Evolutionary conservation across 2,329 filamentous ascomycete species (phyloP).

Genomic region (Pseudogymnoascus sp.): DNA sequence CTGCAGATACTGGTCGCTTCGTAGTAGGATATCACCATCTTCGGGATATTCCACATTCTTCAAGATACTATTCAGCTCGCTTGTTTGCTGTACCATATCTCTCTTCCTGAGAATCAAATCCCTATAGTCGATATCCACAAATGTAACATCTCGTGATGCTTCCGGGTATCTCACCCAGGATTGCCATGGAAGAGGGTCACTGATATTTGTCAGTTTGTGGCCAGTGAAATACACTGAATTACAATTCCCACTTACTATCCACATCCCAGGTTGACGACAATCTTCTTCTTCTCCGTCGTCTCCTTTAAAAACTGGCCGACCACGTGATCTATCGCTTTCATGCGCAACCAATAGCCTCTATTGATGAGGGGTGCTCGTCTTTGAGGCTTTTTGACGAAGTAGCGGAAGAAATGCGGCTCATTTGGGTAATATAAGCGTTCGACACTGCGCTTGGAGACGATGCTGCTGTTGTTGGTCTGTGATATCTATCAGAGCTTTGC

Average conservation of each 20-base stretch:
- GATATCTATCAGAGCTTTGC: background rate
- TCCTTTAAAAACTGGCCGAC: slow-evolving; percentile 66
- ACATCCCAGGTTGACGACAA: slow-evolving; percentile 79
- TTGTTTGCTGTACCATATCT: slow-evolving; percentile 56
- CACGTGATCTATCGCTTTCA: slow-evolving; percentile 71
- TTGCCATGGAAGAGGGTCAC: slow-evolving; percentile 82
- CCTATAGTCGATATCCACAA: slow-evolving; percentile 82
- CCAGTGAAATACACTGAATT: background rate
- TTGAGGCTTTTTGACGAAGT: slow-evolving; percentile 80
- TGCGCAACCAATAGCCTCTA: slow-evolving; percentile 78
- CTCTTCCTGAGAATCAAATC: slow-evolving; percentile 71
- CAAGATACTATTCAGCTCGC: slow-evolving; percentile 49
- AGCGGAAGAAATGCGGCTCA: slow-evolving; percentile 76
- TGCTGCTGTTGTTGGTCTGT: slow-evolving; percentile 84
- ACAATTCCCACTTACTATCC: slow-evolving; percentile 63
- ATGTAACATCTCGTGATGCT: slow-evolving; percentile 52
- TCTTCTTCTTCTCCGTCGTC: slow-evolving; percentile 50
- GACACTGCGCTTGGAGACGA: slow-evolving; percentile 88
- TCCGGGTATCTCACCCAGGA: slow-evolving; percentile 61
- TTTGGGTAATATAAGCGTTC: slow-evolving; percentile 74
- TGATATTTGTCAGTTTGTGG: slow-evolving; percentile 31
- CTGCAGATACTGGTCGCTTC: slow-evolving; percentile 66
- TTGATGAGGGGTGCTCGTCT: slow-evolving; percentile 84
- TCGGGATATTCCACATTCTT: slow-evolving; percentile 37
- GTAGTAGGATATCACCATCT: slow-evolving; percentile 46